A percentile compares a stretch with the other conserved stretches of the same genome.
These are phyloP conservation scores for Alternaria triticimaculans DNA, from an alignment of 2,329 filamentous ascomycete genomes.

Conservation along the genomic window DNA sequence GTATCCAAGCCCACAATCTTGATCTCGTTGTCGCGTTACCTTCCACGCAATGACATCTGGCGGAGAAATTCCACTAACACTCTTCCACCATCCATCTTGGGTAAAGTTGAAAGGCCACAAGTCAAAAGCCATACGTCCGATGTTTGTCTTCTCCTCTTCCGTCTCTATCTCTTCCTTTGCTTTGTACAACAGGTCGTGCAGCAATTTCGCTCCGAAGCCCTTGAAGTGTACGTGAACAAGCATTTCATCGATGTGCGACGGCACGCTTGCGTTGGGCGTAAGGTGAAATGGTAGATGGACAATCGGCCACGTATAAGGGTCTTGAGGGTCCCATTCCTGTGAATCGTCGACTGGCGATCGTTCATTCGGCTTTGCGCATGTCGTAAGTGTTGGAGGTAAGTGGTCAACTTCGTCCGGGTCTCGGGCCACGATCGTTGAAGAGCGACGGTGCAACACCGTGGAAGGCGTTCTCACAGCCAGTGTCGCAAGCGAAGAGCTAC, in stretches of 20 bases:
- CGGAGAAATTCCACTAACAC: neutral
- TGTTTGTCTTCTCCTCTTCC: neutral
- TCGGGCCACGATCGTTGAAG: fast-evolving
- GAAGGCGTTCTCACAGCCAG: neutral
- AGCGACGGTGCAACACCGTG: neutral
- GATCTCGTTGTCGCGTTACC: neutral
- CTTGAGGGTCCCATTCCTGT: neutral
- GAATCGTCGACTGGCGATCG: neutral
- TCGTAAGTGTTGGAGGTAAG: neutral
- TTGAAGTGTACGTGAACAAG: neutral
- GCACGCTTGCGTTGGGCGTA: neutral
- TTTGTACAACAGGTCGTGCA: neutral
- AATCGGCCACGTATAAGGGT: neutral
- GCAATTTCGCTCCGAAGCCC: neutral
- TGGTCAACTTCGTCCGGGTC: neutral
- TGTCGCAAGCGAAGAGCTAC: neutral
- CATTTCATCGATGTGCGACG: conserved; percentile 1
- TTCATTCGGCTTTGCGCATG: neutral
- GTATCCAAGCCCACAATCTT: neutral
- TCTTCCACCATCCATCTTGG: neutral
- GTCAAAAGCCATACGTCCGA: neutral
- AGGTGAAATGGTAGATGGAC: conserved; percentile 1
- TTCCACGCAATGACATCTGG: neutral
- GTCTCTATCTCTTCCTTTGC: neutral
- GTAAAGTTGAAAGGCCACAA: conserved; percentile 5